A percentile compares a stretch with the other conserved stretches of the same genome.
These are phyloP conservation scores for Ophiostoma tasmaniense DNA, from an alignment of 2,329 filamentous ascomycete species.

Conservation along the genomic window DNA sequence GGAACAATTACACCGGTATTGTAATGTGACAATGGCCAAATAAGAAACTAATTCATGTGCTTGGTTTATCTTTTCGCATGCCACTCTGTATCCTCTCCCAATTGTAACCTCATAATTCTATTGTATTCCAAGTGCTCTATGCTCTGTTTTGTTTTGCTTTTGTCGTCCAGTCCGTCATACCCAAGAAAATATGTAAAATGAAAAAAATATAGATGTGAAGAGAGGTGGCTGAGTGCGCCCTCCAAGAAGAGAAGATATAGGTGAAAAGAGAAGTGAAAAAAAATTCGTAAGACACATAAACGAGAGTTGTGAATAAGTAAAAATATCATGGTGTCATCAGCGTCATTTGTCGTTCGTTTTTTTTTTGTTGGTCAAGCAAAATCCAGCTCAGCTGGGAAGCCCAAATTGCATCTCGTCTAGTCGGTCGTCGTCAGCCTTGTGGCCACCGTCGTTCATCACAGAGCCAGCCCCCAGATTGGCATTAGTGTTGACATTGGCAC, in stretches of 20 bases:
- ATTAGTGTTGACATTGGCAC: background rate
- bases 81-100: background rate
- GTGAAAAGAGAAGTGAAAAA: background rate
- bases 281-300: background rate
- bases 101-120: background rate
- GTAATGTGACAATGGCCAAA: background rate
- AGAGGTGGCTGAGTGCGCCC: background rate
- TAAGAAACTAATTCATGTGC: background rate
- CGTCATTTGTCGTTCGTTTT: background rate
- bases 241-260: background rate
- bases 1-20: conserved; percentile 1
- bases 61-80: background rate
- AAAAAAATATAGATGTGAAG: background rate
- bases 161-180: background rate
- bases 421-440: conserved; percentile 18
- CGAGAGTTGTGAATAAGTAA: background rate
- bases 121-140: background rate
- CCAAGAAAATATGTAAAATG: background rate
- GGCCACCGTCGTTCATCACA: background rate
- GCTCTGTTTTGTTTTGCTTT: conserved; percentile 4
- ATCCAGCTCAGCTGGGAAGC: background rate
- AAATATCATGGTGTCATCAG: background rate
- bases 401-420: conserved; percentile 20
- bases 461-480: background rate
- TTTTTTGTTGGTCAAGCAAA: background rate